Evolutionary conservation across 1,139 yeast genomes (phyloP).

Genomic region (Groenewaldozyma auringiensis): DNA sequence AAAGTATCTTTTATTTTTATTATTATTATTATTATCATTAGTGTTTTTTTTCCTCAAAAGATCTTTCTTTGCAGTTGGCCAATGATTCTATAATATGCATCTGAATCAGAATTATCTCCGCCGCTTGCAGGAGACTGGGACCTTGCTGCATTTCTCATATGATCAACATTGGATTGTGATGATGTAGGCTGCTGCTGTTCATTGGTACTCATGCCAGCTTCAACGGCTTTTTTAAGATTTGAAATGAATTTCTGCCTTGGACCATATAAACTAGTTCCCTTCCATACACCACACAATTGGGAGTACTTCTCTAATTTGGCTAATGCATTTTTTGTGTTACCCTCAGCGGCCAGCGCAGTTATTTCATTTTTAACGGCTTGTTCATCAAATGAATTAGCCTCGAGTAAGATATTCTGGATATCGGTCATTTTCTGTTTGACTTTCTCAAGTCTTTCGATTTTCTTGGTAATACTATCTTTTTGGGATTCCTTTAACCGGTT

Average conservation of each 20-base stretch:
- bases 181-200: neutral
- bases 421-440: constrained; percentile 24
- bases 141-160: neutral
- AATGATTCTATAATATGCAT: constrained; percentile 15
- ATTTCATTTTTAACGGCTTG: constrained; percentile 17
- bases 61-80: constrained; percentile 17
- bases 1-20: neutral
- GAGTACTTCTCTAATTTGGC: constrained; percentile 18
- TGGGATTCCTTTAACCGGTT: constrained; percentile 14
- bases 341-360: constrained; percentile 15
- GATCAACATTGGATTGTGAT: constrained; percentile 1
- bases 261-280: constrained; percentile 24
- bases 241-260: constrained; percentile 20
- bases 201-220: constrained; percentile 12
- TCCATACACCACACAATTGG: constrained; percentile 25
- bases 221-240: constrained; percentile 22
- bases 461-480: constrained; percentile 4
- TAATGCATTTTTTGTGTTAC: constrained; percentile 20
- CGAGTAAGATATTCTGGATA: constrained; percentile 25
- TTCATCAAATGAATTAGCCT: constrained; percentile 25
- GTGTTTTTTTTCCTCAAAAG: constrained; percentile 10
- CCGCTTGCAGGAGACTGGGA: constrained; percentile 1
- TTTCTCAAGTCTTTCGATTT: constrained; percentile 23
- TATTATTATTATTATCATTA: neutral
- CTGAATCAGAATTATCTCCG: constrained; percentile 1